phyloP scores from a whole-genome alignment of 2,329 filamentous ascomycete species.

The Pezicula carpinea region DNA sequence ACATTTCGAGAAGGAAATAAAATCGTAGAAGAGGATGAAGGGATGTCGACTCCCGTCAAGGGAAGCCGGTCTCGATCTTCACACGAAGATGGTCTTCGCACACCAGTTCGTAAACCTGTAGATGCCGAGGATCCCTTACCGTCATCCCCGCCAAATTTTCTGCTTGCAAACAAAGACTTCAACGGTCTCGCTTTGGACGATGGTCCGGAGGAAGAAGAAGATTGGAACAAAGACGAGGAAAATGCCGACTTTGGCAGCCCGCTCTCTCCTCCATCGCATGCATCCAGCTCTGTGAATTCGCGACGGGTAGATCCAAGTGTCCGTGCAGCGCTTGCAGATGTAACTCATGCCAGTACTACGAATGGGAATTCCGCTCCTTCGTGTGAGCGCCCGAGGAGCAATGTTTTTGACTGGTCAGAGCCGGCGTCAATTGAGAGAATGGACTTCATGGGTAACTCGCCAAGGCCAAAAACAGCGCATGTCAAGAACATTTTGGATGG shows the following conservation, averaged over 20 bases:
- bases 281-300: slow-evolving; percentile 46
- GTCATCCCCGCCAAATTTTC: slow-evolving; percentile 28
- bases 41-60: slow-evolving; percentile 42
- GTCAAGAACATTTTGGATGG: slow-evolving; percentile 68
- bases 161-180: slow-evolving; percentile 34
- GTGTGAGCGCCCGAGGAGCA: slow-evolving; percentile 56
- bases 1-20: slow-evolving; percentile 49
- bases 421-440: slow-evolving; percentile 56
- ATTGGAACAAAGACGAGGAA: slow-evolving; percentile 55
- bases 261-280: slow-evolving; percentile 46
- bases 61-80: slow-evolving; percentile 9
- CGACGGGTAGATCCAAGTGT: slow-evolving; percentile 48
- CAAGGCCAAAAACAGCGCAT: slow-evolving; percentile 69
- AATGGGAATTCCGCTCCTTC: slow-evolving; percentile 26
- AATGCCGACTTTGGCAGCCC: slow-evolving; percentile 49
- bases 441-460: slow-evolving; percentile 52
- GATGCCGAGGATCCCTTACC: slow-evolving; percentile 16
- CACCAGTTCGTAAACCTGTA: slow-evolving; percentile 13
- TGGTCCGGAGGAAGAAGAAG: slow-evolving; percentile 56
- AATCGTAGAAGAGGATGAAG: slow-evolving; percentile 62
- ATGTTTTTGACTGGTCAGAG: slow-evolving; percentile 76
- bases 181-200: slow-evolving; percentile 53
- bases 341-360: slow-evolving; percentile 42
- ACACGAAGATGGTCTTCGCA: slow-evolving; percentile 14
- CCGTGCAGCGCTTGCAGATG: slow-evolving; percentile 47